phyloP scores from a whole-genome alignment of 257 asterid species.

The Fraxinus americana region DNA sequence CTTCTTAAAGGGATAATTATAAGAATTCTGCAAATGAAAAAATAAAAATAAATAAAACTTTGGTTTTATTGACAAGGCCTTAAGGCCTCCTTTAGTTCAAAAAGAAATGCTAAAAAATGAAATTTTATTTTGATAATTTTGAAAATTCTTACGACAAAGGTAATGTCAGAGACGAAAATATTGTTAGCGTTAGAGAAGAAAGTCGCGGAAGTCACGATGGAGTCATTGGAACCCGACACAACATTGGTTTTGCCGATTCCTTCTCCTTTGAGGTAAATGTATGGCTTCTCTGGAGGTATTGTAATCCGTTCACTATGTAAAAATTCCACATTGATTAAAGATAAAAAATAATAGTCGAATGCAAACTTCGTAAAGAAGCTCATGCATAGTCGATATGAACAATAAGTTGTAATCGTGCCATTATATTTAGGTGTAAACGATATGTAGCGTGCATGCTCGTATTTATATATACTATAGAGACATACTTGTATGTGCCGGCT shows the following conservation, averaged over 20 bases:
- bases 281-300: conserved; percentile 48
- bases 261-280: conserved; percentile 48
- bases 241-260: conserved; percentile 32
- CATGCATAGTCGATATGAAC: no score
- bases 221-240: conserved; percentile 33
- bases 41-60: no score
- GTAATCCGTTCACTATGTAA: conserved; percentile 1
- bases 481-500: not conserved
- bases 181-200: conserved; percentile 49
- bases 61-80: not conserved
- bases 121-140: not conserved
- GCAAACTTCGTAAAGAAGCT: no score
- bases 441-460: no score
- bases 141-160: conserved; percentile 33
- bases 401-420: no score
- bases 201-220: conserved; percentile 37
- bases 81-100: not conserved
- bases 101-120: not conserved
- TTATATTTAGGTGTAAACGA: no score
- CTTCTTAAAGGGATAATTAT: conserved; percentile 41
- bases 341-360: no score
- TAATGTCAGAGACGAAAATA: conserved; percentile 32
- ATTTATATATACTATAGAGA: no score
- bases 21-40: conserved; percentile 27
- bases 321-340: no score